Evolutionary conservation across 768 basidiomycete genomes (phyloP).

Genomic region (Mrakia blollopis): DNA sequence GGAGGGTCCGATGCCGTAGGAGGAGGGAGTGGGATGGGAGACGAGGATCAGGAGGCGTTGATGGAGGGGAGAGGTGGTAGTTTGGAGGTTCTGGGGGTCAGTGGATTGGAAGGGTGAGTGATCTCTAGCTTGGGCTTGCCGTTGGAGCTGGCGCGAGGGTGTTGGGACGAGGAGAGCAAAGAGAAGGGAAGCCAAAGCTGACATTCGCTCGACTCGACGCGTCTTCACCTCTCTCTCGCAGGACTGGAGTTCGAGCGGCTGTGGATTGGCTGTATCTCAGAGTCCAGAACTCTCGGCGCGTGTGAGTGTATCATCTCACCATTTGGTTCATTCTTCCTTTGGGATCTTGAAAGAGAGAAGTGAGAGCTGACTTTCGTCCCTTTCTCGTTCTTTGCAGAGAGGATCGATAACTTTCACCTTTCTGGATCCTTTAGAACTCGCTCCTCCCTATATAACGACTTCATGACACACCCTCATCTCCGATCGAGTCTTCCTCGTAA

Average conservation of each 20-base stretch:
- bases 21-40: not conserved
- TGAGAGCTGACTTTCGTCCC: not conserved
- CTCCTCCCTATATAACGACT: not conserved
- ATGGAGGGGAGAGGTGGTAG: constrained; percentile 24
- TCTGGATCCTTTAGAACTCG: not conserved
- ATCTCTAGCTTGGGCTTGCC: too few species aligned
- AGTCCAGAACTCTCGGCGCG: constrained; percentile 15
- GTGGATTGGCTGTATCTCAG: constrained; percentile 24
- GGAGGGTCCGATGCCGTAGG: constrained; percentile 14
- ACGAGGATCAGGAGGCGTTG: not conserved
- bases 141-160: too few species aligned
- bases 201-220: too few species aligned
- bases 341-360: not conserved
- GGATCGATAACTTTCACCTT: not conserved
- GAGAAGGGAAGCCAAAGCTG: not conserved
- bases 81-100: constrained; percentile 30
- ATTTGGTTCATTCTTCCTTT: not conserved
- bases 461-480: not conserved
- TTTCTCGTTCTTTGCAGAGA: not conserved
- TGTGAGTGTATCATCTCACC: constrained; percentile 6
- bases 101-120: constrained; percentile 30
- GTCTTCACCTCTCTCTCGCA: not conserved
- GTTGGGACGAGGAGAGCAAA: too few species aligned
- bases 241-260: constrained; percentile 25
- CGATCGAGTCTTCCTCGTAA: not conserved